phyloP scores from a whole-genome alignment of 23 red algal genomes.

The Gracilaria domingensis region DNA sequence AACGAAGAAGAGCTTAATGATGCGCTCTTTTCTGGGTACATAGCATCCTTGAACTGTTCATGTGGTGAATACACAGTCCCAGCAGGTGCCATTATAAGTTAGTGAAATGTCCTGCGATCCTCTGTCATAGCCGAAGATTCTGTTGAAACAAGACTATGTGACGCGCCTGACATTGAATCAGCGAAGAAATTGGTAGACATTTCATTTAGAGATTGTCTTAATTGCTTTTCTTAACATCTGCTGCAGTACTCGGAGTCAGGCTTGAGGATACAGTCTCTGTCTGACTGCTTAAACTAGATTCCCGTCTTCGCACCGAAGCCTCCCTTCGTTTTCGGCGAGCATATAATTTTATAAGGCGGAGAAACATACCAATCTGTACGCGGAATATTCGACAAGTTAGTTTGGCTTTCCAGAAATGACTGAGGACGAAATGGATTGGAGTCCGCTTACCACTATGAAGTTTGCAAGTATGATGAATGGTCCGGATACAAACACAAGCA shows the following conservation, averaged over 20 bases:
- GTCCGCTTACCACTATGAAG: slow-evolving; percentile 65
- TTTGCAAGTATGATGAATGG: slow-evolving; percentile 69
- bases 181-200: too few relatives aligned
- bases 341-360: slow-evolving; percentile 34
- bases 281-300: neutral
- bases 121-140: too few relatives aligned
- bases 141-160: neutral
- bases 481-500: slow-evolving; percentile 61
- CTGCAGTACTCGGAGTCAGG: neutral
- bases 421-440: neutral
- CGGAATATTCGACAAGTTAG: neutral
- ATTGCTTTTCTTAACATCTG: neutral
- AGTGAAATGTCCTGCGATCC: too few relatives aligned
- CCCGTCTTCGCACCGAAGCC: slow-evolving; percentile 3
- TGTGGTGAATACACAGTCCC: too few relatives aligned
- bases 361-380: slow-evolving; percentile 31
- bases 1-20: too few relatives aligned
- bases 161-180: too few relatives aligned
- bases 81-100: too few relatives aligned
- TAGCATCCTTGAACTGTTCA: neutral
- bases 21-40: too few relatives aligned
- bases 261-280: neutral
- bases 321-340: slow-evolving; percentile 7
- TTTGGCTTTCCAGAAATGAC: neutral
- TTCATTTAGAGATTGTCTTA: neutral